Conservation (phyloP, 148 eudicot species). For the Silene latifolia region DNA sequence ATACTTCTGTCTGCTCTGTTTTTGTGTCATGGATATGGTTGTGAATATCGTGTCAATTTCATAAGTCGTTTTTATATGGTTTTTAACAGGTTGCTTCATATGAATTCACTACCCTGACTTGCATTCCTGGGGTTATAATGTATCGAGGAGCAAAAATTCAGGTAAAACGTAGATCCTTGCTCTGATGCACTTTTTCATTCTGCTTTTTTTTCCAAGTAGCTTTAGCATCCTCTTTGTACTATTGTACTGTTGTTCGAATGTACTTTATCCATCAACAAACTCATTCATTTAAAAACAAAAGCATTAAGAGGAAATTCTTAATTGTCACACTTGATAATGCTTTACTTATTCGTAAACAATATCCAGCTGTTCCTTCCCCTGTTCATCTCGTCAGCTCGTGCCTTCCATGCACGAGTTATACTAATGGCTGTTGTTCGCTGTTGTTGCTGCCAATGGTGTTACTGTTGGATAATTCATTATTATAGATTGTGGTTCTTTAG, state of each 20-base stretch:
- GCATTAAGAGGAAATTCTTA: neutral
- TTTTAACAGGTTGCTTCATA: constrained; percentile 90
- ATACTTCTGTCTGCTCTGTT: neutral
- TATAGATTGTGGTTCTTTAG: neutral
- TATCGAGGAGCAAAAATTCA: constrained; percentile 99
- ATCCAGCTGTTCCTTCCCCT: neutral
- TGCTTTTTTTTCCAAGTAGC: neutral
- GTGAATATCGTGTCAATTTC: neutral
- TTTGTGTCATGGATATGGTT: neutral
- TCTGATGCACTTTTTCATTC: neutral
- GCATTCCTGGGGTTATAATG: constrained; percentile 97
- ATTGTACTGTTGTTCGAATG: neutral
- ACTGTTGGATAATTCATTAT: neutral
- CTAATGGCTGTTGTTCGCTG: neutral
- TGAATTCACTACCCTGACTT: constrained; percentile 97
- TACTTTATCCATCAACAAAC: neutral
- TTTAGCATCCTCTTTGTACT: neutral
- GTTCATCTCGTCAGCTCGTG: neutral
- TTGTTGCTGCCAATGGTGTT: neutral
- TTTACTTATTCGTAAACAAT: neutral
- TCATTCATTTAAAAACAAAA: neutral
- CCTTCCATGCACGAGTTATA: neutral
- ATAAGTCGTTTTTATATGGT: neutral
- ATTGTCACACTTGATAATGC: neutral
- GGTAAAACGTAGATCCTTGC: constrained; percentile 35